phyloP scores from a whole-genome alignment of 2,329 filamentous ascomycete genomes.

The Aplosporella prunicola region DNA sequence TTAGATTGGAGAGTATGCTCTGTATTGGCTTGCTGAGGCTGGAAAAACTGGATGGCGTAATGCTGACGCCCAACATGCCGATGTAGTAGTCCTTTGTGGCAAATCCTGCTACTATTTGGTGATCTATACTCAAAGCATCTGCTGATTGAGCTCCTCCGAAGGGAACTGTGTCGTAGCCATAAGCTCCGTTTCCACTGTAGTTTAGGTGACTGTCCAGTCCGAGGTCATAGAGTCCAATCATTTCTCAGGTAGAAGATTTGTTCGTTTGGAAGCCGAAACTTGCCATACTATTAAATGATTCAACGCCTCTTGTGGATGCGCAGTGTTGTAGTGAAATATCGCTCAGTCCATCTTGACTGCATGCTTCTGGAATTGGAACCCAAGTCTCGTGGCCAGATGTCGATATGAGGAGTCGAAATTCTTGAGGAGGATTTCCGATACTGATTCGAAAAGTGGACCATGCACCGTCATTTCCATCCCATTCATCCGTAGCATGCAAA shows the following conservation, averaged over 20 bases:
- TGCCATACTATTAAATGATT: conserved; percentile 21
- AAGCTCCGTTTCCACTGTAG: conserved; percentile 20
- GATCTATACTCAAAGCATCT: conserved; percentile 17
- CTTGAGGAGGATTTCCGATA: conserved; percentile 31
- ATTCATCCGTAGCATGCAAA: conserved; percentile 24
- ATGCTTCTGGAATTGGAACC: conserved; percentile 27
- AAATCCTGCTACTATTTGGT: conserved; percentile 23
- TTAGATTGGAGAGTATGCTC: conserved; percentile 21
- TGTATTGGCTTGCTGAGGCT: conserved; percentile 19
- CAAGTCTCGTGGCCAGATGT: conserved; percentile 24
- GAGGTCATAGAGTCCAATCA: conserved; percentile 24
- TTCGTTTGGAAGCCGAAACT: conserved; percentile 25
- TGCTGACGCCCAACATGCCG: conserved; percentile 1
- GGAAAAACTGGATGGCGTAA: conserved; percentile 20
- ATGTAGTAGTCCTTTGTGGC: conserved; percentile 23
- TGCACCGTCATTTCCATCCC: conserved; percentile 32
- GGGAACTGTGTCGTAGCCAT: conserved; percentile 24
- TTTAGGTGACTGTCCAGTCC: conserved; percentile 24
- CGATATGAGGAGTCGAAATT: conserved; percentile 28
- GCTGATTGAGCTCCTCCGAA: conserved; percentile 18
- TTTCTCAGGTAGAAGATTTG: conserved; percentile 23
- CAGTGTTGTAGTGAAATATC: conserved; percentile 20
- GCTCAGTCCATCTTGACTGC: conserved; percentile 18
- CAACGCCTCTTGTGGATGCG: conserved; percentile 21
- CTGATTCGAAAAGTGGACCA: conserved; percentile 35